Evolutionary conservation across 2,329 filamentous ascomycete genomes (phyloP), one percentile per base, ranked within the genome.

Genomic region (Claviceps sp.): DNA sequence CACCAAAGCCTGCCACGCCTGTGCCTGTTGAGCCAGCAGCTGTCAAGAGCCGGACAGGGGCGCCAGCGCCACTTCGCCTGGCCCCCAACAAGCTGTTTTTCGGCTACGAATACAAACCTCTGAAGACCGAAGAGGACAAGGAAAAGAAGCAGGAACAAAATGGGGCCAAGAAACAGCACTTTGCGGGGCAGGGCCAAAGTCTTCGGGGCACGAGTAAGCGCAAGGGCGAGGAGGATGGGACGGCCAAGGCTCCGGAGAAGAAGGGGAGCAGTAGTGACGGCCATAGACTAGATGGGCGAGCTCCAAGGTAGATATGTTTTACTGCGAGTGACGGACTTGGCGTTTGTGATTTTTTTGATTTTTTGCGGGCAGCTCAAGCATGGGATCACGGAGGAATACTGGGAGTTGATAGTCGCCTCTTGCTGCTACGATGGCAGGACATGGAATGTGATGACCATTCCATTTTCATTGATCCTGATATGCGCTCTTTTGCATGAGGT

Each of bases 31-130:
- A 59, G 17, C 54, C 61, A 17, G 58, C 61, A 37, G 38, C 60
- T 56, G 67, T 67, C n/a, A 68, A 60, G 52, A 68, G 67, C 55
- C 68, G 78, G 55, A 82, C 76, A 14, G 89, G 91, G 57, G 90
- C 89, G 0, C 89, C 91, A 0, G 86, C 93, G 63, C 89, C 91
- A 3, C 76, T 98, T 7, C 79, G 93, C 29, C 67, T 98, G 49
- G 79, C 88, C 0, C 85, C 86, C 0, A 93, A 93, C 61, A 95
- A 96, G 68, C 75, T 98, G 4, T 98, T 98, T 74, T 95, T 98
- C 57, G 93, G 93, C 3, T 98, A 97, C 62, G 85, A 95, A 62
- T 78, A 95, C 64, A 95, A 86, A 66, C 91, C 91, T 0, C 75
- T 94, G 43, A 90, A 88, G 72, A 87, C 86, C 8, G 81, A 85